A percentile compares a stretch with the other conserved stretches of the same genome.
These are phyloP conservation scores for Diplosphaera chodatii DNA, from an alignment of 139 green algal genomes.

Conservation along the genomic window DNA sequence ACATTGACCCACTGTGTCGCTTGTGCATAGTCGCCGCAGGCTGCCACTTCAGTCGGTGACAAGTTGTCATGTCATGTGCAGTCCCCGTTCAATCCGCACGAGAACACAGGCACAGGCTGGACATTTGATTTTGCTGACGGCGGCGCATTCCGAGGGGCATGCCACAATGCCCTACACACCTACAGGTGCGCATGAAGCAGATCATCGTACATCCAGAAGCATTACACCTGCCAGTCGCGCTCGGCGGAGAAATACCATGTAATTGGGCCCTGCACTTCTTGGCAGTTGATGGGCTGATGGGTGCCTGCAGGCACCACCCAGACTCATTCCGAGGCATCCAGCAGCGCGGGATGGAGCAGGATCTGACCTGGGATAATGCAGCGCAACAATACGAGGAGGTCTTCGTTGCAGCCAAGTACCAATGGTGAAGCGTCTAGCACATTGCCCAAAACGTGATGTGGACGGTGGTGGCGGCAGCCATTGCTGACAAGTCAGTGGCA, in stretches of 20 bases:
- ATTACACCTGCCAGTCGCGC: too few species aligned
- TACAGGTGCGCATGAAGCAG: slow-evolving; percentile 29
- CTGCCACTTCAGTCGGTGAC: neutral
- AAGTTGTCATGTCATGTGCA: neutral
- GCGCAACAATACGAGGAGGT: slow-evolving; percentile 90
- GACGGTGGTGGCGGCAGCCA: too few species aligned
- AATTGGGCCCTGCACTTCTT: too few species aligned
- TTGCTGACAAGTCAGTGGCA: too few species aligned
- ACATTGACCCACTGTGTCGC: neutral
- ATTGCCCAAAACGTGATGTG: too few species aligned
- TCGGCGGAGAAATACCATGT: too few species aligned
- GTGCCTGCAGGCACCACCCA: slow-evolving; percentile 36
- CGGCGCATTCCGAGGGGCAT: slow-evolving; percentile 52
- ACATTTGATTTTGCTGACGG: slow-evolving; percentile 63
- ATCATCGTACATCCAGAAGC: too few species aligned
- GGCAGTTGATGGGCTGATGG: too few species aligned
- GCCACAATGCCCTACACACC: slow-evolving; percentile 68
- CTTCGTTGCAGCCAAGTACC: slow-evolving; percentile 85
- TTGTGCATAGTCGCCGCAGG: neutral
- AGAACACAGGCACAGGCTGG: slow-evolving; percentile 78
- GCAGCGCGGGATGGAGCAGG: slow-evolving; percentile 61
- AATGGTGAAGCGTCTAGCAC: slow-evolving; percentile 64
- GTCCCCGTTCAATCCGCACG: slow-evolving; percentile 68
- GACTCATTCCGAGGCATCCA: slow-evolving; percentile 56
- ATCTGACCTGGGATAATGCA: slow-evolving; percentile 84